A percentile compares a stretch with the other conserved stretches of the same genome.
Evolutionary conservation across 345 rosid genomes (phyloP).

Genomic region (Rhizophora apiculata): DNA sequence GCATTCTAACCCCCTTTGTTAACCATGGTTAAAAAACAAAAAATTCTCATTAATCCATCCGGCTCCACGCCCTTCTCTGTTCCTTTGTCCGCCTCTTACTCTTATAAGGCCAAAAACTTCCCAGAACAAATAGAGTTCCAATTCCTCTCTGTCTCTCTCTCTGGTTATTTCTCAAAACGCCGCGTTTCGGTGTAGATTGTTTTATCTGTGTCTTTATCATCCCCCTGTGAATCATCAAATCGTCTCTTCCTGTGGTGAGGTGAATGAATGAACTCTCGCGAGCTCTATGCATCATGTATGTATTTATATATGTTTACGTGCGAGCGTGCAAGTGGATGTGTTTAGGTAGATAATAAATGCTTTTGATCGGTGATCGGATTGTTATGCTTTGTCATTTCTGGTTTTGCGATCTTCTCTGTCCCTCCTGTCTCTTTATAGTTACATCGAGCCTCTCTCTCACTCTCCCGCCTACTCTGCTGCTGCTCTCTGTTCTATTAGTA

Average conservation of each 20-base stretch:
- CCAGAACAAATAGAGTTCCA: neutral
- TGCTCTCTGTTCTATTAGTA: conserved; percentile 3
- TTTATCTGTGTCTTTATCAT: neutral
- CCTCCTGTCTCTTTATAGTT: conserved; percentile 27
- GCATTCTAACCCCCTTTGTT: too few relatives aligned
- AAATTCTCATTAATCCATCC: too few relatives aligned
- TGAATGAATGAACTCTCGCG: neutral
- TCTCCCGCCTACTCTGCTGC: neutral
- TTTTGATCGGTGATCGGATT: conserved; percentile 19
- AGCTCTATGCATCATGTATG: too few relatives aligned
- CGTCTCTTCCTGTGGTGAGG: neutral
- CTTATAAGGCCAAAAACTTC: neutral
- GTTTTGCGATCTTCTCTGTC: conserved; percentile 33
- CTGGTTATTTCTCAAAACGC: conserved; percentile 1
- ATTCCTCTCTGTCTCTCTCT: too few relatives aligned
- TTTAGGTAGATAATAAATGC: conserved; percentile 2
- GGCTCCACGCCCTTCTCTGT: too few relatives aligned
- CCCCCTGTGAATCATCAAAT: neutral
- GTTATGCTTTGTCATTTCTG: conserved; percentile 36
- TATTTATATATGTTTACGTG: neutral
- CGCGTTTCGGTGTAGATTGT: conserved; percentile 29
- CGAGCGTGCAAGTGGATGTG: too few relatives aligned
- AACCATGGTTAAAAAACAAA: too few relatives aligned
- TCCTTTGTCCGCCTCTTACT: neutral
- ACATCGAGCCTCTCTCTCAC: conserved; percentile 7